phyloP scores from a whole-genome alignment of 768 basidiomycete genomes.

The Chalciporus pseudorubinellus region DNA sequence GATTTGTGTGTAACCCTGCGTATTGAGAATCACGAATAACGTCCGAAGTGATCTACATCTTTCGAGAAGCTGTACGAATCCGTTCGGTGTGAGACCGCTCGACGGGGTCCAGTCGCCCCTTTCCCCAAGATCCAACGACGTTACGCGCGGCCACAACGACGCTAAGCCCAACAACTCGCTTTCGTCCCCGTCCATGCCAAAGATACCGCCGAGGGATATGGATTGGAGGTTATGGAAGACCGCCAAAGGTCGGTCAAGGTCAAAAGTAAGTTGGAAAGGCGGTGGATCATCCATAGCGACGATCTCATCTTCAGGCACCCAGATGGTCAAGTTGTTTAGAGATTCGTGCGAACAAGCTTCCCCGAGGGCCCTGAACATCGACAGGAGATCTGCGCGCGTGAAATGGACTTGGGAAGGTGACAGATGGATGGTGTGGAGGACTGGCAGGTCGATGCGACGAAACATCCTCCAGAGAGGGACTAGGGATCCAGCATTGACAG shows the following conservation, averaged over 20 bases:
- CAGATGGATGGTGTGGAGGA: not conserved
- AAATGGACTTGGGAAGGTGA: not conserved
- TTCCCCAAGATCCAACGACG: not conserved
- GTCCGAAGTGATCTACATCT: constrained; percentile 11
- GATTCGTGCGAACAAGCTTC: not conserved
- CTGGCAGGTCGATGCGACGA: not conserved
- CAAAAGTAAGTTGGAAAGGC: not conserved
- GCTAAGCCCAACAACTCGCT: constrained; percentile 8
- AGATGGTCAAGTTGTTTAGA: not conserved
- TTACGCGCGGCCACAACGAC: constrained; percentile 15
- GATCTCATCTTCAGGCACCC: not conserved
- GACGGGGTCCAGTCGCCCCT: constrained; percentile 1
- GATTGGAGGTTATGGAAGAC: constrained; percentile 6
- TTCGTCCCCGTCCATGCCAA: constrained; percentile 4
- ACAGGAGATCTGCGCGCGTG: not conserved
- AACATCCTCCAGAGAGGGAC: not conserved
- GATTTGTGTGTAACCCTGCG: constrained; percentile 7
- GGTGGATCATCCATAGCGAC: not conserved
- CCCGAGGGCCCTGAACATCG: constrained; percentile 5
- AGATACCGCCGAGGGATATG: constrained; percentile 1
- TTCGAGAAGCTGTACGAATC: constrained; percentile 13
- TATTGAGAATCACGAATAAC: constrained; percentile 5
- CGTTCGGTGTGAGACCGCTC: constrained; percentile 7
- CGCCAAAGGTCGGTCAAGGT: constrained; percentile 1
- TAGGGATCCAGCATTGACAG: not conserved